These are phyloP conservation scores for Colletotrichum caudatum DNA, from an alignment of 2,329 filamentous ascomycete genomes.

Conservation along the genomic window DNA sequence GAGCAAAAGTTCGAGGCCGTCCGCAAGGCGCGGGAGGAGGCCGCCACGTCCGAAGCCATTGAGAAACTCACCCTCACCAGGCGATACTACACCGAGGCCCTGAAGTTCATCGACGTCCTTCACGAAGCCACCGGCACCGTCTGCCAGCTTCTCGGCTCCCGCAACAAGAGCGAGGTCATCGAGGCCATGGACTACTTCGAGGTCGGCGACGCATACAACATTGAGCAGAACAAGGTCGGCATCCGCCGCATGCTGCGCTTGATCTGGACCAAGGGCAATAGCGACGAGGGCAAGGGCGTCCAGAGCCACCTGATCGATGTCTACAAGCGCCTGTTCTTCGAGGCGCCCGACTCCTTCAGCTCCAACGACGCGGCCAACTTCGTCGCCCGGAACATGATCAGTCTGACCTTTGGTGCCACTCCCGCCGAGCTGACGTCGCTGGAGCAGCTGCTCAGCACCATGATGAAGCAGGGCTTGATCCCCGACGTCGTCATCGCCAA, in stretches of 20 bases:
- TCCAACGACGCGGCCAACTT: constrained; percentile 94
- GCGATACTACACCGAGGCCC: constrained; percentile 91
- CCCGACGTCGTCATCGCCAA: constrained; percentile 89
- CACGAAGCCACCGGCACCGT: constrained; percentile 85
- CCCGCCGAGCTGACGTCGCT: constrained; percentile 95
- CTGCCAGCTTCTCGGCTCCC: constrained; percentile 89
- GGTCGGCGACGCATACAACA: constrained; percentile 93
- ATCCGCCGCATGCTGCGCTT: constrained; percentile 95
- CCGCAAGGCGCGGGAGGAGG: constrained; percentile 85
- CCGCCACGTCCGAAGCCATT: constrained; percentile 88
- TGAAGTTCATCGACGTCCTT: constrained; percentile 92
- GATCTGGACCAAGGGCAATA: constrained; percentile 99
- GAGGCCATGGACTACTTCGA: constrained; percentile 99
- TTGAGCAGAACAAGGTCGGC: constrained; percentile 91
- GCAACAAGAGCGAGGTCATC: constrained; percentile 98
- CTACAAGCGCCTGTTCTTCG: constrained; percentile 95
- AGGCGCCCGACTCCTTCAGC: constrained; percentile 89
- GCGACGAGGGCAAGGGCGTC: constrained; percentile 97
- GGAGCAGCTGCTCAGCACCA: constrained; percentile 93
- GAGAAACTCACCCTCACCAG: constrained; percentile 88
- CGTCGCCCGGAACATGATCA: constrained; percentile 98
- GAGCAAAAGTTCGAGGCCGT: constrained; percentile 80
- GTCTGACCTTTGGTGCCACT: constrained; percentile 93
- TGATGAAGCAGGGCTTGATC: constrained; percentile 95
- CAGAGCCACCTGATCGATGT: constrained; percentile 97